A percentile compares a stretch with the other conserved stretches of the same genome.
phyloP scores from a whole-genome alignment of 768 basidiomycete genomes.

The Lactarius evosmus region DNA sequence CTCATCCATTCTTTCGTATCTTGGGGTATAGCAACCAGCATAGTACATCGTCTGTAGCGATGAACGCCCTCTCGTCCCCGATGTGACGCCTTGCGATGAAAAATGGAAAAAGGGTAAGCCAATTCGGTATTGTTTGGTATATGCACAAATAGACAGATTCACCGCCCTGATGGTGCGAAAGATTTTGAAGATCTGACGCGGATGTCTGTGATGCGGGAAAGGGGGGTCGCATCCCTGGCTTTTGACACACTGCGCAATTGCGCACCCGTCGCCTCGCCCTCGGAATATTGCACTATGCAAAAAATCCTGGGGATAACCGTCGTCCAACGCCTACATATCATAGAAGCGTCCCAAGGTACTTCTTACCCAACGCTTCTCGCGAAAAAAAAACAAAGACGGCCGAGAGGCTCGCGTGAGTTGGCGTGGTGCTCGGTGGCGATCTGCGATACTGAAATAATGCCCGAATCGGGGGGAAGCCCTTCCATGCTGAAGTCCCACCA shows the following conservation, averaged over 20 bases:
- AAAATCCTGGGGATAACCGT: too few species aligned
- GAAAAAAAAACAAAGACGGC: conserved; percentile 56
- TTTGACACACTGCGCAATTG: conserved; percentile 31
- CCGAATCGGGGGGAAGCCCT: conserved; percentile 56
- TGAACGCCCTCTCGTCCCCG: too few species aligned
- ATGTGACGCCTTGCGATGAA: too few species aligned
- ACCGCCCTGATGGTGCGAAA: too few species aligned
- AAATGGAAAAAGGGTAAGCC: too few species aligned
- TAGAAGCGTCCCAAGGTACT: conserved; percentile 49
- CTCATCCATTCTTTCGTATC: too few species aligned
- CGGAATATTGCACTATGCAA: conserved; percentile 36
- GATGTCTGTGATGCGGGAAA: conserved; percentile 24
- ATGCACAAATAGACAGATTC: too few species aligned
- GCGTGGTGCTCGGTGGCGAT: conserved; percentile 55
- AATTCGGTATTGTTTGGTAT: too few species aligned
- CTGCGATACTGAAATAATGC: conserved; percentile 51
- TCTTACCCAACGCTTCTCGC: conserved; percentile 54
- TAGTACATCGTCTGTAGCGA: too few species aligned
- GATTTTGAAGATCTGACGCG: too few species aligned
- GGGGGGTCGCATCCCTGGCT: conserved; percentile 17
- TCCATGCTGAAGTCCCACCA: conserved; percentile 61
- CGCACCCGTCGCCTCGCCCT: conserved; percentile 30
- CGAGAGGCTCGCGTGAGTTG: conserved; percentile 52
- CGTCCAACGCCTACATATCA: too few species aligned
- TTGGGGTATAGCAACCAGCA: too few species aligned